Base-by-base conservation (phyloP, 2,329 filamentous ascomycete genomes). In the Colletotrichum phormii region DNA sequence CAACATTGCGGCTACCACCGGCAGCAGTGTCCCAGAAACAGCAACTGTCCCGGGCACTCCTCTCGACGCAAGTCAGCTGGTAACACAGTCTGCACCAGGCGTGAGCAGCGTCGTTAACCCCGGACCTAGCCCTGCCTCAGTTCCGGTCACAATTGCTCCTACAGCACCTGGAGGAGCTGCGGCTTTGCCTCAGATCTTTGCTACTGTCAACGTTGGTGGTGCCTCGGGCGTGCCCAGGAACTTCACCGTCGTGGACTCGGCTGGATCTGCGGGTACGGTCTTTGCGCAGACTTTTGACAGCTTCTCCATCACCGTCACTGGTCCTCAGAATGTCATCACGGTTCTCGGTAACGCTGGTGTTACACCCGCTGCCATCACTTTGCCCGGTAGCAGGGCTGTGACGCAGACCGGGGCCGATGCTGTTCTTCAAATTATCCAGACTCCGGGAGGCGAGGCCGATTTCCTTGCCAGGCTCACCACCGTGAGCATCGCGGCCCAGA, bases 211-310 rank as follows among this genome's bases (percentile, higher is more conserved):
- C 13, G 31, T 72, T 12, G 70, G 70, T 11, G 70, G 70, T 12
- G 70, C 70, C 0, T n/a, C 69, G 6, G 66, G 60, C 3, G 70
- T 72, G 12, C 70, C 70, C n/a, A 64, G 70, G 7, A 72, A 70
- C 26, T 22, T 70, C 6, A 72, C 70, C 13, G 46, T 72, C 8
- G 53, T 60, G 6, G 51, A 69, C 51, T 62, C 69, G 13, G 24
- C 53, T 29, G 67, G 54, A 15, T 64, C 65, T 42, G 60, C 53
- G 1, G 66, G 60, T 13, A 70, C 66, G 3, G 70, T 72, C 9
- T 70, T 61, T 37, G 33, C 31, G 6, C 70, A 72, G 54, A 70
- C 60, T 3, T 69, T 72, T 24, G 70, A 72, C 66, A 64, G 54
- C n/a, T 72, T 37, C 55, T 42, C 62, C 13, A 46, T 72, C 12